A percentile compares a stretch with the other conserved stretches of the same genome.
Evolutionary conservation across 2,329 filamentous ascomycete genomes (phyloP).

Genomic region (Alternaria ventricosa): DNA sequence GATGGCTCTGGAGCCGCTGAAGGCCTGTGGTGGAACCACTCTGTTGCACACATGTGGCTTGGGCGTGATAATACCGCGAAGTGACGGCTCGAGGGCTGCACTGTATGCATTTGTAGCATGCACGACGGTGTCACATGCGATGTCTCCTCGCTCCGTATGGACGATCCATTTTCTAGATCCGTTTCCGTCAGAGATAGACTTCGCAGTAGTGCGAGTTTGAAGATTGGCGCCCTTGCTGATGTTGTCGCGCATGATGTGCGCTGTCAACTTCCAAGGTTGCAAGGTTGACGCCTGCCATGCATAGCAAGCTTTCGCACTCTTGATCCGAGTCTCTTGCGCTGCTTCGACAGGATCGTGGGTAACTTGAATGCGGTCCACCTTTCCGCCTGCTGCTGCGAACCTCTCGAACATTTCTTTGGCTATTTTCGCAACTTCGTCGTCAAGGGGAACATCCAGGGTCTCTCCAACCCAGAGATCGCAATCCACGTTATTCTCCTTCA

Average conservation of each 20-base stretch:
- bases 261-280: slow-evolving; percentile 38
- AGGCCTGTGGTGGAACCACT: slow-evolving; percentile 26
- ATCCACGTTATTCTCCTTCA: slow-evolving; percentile 28
- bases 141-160: slow-evolving; percentile 25
- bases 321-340: slow-evolving; percentile 21
- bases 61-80: slow-evolving; percentile 31
- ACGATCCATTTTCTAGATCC: slow-evolving; percentile 24
- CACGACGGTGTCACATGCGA: slow-evolving; percentile 27
- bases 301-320: slow-evolving; percentile 32
- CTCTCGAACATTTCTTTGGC: slow-evolving; percentile 26
- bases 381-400: slow-evolving; percentile 28
- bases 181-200: slow-evolving; percentile 5
- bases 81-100: slow-evolving; percentile 29
- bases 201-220: slow-evolving; percentile 30
- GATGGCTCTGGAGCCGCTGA: slow-evolving; percentile 27
- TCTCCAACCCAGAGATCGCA: slow-evolving; percentile 40
- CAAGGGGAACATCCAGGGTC: slow-evolving; percentile 33
- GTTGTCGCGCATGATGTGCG: slow-evolving; percentile 33
- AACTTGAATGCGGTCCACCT: slow-evolving; percentile 29
- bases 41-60: slow-evolving; percentile 40
- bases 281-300: slow-evolving; percentile 34
- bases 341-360: slow-evolving; percentile 28
- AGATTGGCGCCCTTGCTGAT: slow-evolving; percentile 27
- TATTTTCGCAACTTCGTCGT: slow-evolving; percentile 30
- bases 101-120: slow-evolving; percentile 37